These are phyloP conservation scores for Salix koriyanagi DNA, from an alignment of 345 rosid species.

Conservation along the genomic window DNA sequence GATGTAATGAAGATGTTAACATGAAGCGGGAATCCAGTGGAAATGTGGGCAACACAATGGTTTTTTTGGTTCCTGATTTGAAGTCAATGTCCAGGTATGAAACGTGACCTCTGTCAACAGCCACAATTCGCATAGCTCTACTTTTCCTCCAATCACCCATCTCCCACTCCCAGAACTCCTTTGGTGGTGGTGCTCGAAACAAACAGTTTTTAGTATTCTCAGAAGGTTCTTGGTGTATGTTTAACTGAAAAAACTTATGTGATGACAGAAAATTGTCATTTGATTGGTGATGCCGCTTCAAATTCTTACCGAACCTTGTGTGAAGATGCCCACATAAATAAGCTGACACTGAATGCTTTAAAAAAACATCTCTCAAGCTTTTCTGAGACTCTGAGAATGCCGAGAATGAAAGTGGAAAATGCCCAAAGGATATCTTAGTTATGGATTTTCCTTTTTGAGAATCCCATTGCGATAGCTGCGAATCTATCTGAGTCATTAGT, in stretches of 20 bases:
- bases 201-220: constrained; percentile 52
- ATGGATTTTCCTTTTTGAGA: constrained; percentile 47
- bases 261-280: constrained; percentile 32
- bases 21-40: constrained; percentile 91
- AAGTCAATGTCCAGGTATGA: constrained; percentile 73
- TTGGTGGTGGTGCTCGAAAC: constrained; percentile 39
- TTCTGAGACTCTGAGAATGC: constrained; percentile 53
- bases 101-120: constrained; percentile 82
- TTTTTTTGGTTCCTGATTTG: constrained; percentile 49
- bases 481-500: constrained; percentile 54
- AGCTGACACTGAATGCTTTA: constrained; percentile 79
- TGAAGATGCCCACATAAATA: constrained; percentile 94
- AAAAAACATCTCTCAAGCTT: constrained; percentile 69
- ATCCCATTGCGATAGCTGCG: constrained; percentile 75
- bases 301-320: constrained; percentile 72
- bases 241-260: constrained; percentile 59
- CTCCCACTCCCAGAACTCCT: constrained; percentile 99
- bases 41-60: constrained; percentile 76
- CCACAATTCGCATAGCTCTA: constrained; percentile 75
- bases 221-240: constrained; percentile 48
- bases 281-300: constrained; percentile 69
- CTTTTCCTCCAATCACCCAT: constrained; percentile 97
- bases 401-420: constrained; percentile 86
- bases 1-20: constrained; percentile 57
- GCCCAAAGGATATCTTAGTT: constrained; percentile 85